Conservation (phyloP, 75 land plant genomes). For the Azolla pinnata region DNA sequence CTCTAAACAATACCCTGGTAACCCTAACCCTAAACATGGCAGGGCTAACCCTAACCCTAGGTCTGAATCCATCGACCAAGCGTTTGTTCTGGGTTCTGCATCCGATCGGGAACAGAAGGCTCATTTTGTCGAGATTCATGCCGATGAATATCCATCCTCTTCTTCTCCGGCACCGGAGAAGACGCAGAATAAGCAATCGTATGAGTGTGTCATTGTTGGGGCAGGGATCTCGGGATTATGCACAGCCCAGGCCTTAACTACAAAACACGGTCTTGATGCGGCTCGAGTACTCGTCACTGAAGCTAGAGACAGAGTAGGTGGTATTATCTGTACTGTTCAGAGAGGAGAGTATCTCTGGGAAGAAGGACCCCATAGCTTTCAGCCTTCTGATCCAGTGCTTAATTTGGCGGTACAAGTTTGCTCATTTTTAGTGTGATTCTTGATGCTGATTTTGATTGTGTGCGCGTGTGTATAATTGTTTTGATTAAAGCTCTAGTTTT, state of each 20-base stretch:
- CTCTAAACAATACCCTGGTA: too few species aligned
- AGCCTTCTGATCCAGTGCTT: conserved; percentile 88
- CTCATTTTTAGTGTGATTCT: too few species aligned
- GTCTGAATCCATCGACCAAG: too few species aligned
- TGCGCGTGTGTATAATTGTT: too few species aligned
- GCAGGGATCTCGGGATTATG: conserved; percentile 84
- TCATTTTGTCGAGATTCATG: not conserved
- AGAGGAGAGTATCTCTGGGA: conserved; percentile 89
- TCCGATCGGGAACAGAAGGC: too few species aligned
- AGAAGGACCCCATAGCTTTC: conserved; percentile 97
- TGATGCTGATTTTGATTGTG: too few species aligned
- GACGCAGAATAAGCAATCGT: not conserved
- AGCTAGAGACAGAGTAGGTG: conserved; percentile 80
- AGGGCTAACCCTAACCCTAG: too few species aligned
- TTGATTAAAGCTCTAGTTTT: too few species aligned
- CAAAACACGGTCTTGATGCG: conserved; percentile 36
- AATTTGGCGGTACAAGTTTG: conserved; percentile 72
- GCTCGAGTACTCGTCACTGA: conserved; percentile 63
- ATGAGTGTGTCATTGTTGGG: conserved; percentile 89
- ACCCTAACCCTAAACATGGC: too few species aligned
- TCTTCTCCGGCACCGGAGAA: conserved; percentile 1
- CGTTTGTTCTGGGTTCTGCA: too few species aligned
- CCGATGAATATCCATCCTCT: not conserved
- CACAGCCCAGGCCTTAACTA: conserved; percentile 70
- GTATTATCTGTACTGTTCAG: conserved; percentile 71